Base-by-base conservation (phyloP, 2,329 filamentous ascomycete genomes). In the Fusarium oxysporum region DNA sequence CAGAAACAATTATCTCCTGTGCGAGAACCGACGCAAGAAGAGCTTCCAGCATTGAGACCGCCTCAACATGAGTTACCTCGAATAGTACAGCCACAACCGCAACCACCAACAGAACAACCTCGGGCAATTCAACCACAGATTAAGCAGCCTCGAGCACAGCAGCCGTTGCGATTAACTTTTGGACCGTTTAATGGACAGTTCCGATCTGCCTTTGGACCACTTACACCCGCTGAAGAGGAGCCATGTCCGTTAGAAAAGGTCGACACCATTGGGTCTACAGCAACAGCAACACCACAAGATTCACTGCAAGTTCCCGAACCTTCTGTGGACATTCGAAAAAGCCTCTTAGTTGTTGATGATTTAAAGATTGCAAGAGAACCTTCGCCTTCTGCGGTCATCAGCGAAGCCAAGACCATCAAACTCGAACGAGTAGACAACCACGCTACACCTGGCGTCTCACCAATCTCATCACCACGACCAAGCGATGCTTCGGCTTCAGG, bases 371-470 rank as follows among this genome's bases (percentile, higher is more conserved):
- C 59, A 11, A 62, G 51, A 23, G 58, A 25, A 16, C 70, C 71
- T 25, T 71, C 73, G 17, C 56, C 73, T 25, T 45, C 71, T 7
- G 63, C 60, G 8, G 62, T 75, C 14, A 64, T 76, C 33, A 72
- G 66, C 23, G 71, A 76, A 44, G 74, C 74, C 43, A 76, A 72
- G 50, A 70, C 70, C 1, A 50, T 76, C 13, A 71, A 53, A 19
- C 51, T 76, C 8, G 74, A 74, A 53, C 59, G 72, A 51, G 62
- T 71, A n/a, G 72, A 75, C 6, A 75, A 68, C 50, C 37, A 62
- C 45, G 68, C 61, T 19, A 72, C 68, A 12, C 71, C 72, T 8
- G 32, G 44, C 10, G 55, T 45, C n/a, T 73, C 72, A 11, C 72
- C 70, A 35, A 53, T 63, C 21, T 61, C 72, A 28, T 65, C 72